Conservation (phyloP, 1,284 basidiomycete species). For the Leccinum solheimii region DNA sequence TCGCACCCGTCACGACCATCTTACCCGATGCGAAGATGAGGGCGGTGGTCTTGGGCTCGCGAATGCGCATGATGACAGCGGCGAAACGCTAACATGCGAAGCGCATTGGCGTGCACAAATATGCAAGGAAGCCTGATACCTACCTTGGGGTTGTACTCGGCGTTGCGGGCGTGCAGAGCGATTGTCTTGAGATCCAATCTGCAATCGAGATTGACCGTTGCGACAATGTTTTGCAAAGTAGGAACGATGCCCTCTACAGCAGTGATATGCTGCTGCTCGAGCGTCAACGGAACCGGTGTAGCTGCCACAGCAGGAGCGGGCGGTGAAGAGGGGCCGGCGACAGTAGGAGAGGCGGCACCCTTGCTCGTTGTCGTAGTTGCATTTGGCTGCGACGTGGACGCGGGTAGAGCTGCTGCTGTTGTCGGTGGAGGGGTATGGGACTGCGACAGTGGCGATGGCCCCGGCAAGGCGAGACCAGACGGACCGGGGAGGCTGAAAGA, state of each 20-base stretch:
- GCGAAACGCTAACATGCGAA: conserved; percentile 91
- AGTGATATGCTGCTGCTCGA: conserved; percentile 89
- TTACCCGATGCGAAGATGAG: conserved; percentile 99
- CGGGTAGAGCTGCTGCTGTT: conserved; percentile 26
- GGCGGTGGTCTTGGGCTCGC: conserved; percentile 99
- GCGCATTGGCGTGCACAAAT: conserved; percentile 60
- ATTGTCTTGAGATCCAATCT: conserved; percentile 98
- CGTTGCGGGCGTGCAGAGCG: conserved; percentile 95
- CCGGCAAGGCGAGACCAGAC: conserved; percentile 45
- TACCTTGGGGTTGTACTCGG: conserved; percentile 99
- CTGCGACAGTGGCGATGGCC: conserved; percentile 38
- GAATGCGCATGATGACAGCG: conserved; percentile 99
- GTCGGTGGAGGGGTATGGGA: conserved; percentile 38
- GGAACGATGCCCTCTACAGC: conserved; percentile 94
- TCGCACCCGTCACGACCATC: conserved; percentile 99
- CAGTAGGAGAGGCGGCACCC: conserved; percentile 26
- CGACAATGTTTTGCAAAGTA: conserved; percentile 97
- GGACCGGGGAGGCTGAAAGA: conserved; percentile 47
- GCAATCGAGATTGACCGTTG: conserved; percentile 98
- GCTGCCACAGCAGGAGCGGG: not conserved
- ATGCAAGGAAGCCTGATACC: conserved; percentile 49
- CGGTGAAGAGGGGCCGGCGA: not conserved
- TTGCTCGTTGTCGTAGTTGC: conserved; percentile 29
- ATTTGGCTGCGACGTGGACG: conserved; percentile 32
- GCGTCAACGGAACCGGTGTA: conserved; percentile 64